A percentile compares a stretch with the other conserved stretches of the same genome.
These are phyloP conservation scores for Mycena leptocephala DNA, from an alignment of 768 basidiomycete species.

Conservation along the genomic window DNA sequence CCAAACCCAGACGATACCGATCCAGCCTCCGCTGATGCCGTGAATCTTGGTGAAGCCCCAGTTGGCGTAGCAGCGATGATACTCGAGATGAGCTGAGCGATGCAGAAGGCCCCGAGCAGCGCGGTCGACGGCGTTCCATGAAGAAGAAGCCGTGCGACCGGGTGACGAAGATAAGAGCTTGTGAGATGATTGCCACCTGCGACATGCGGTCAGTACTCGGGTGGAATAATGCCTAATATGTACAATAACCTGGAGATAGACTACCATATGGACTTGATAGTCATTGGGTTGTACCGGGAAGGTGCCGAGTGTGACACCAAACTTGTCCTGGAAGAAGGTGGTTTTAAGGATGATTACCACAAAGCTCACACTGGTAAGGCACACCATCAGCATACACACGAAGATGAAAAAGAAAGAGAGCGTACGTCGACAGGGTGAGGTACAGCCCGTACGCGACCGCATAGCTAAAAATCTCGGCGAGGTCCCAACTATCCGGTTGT, in stretches of 20 bases:
- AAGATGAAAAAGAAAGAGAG: slow-evolving; percentile 31
- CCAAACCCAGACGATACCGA: slow-evolving; percentile 98
- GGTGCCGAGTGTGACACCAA: slow-evolving; percentile 74
- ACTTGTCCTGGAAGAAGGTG: slow-evolving; percentile 90
- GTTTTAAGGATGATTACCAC: slow-evolving; percentile 90
- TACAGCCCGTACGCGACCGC: slow-evolving; percentile 97
- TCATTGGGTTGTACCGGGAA: slow-evolving; percentile 70
- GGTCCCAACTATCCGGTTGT: slow-evolving; percentile 95
- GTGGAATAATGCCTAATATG: no score
- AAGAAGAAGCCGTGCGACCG: slow-evolving; percentile 97
- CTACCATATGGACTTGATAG: slow-evolving; percentile 84
- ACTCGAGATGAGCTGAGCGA: slow-evolving; percentile 95
- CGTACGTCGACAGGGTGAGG: slow-evolving; percentile 92
- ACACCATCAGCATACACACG: not conserved
- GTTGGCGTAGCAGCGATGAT: slow-evolving; percentile 96
- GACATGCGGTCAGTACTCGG: no score
- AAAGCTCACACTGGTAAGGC: slow-evolving; percentile 74
- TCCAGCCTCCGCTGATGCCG: slow-evolving; percentile 91
- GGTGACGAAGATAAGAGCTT: slow-evolving; percentile 97
- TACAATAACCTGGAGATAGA: slow-evolving; percentile 82
- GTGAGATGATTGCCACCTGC: slow-evolving; percentile 97
- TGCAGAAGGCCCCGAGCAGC: slow-evolving; percentile 90
- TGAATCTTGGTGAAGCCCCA: slow-evolving; percentile 94
- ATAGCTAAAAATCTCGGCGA: slow-evolving; percentile 96
- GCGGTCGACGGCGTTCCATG: slow-evolving; percentile 94